phyloP scores from a whole-genome alignment of 306 rosid species.

The Begonia loranthoides region DNA sequence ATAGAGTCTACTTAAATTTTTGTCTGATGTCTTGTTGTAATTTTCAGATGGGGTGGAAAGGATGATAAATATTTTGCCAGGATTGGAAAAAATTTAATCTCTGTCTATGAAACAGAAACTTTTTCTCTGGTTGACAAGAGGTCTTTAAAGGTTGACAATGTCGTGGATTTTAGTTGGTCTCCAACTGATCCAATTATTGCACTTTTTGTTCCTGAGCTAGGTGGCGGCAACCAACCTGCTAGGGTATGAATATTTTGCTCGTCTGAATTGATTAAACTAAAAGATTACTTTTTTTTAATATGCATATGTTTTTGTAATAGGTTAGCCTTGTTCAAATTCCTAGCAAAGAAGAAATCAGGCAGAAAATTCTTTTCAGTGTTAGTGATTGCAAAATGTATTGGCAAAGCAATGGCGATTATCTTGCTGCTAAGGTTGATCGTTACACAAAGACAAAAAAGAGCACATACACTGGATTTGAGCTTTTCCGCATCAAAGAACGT shows the following conservation, averaged over 20 bases:
- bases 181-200: constrained; percentile 80
- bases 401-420: constrained; percentile 88
- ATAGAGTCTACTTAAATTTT: too few relatives aligned
- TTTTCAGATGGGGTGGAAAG: constrained; percentile 69
- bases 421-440: constrained; percentile 69
- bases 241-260: constrained; percentile 68
- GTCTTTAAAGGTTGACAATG: constrained; percentile 74
- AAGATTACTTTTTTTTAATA: background rate
- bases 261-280: constrained; percentile 28
- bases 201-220: constrained; percentile 83
- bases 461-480: constrained; percentile 76
- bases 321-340: constrained; percentile 87
- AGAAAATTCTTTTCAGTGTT: constrained; percentile 67
- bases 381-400: constrained; percentile 88
- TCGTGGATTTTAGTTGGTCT: constrained; percentile 88
- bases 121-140: constrained; percentile 84
- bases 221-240: constrained; percentile 95
- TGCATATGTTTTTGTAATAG: constrained; percentile 18
- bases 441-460: constrained; percentile 66
- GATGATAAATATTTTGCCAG: constrained; percentile 87
- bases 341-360: constrained; percentile 68
- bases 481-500: constrained; percentile 66
- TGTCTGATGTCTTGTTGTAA: too few relatives aligned
- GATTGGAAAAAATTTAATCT: constrained; percentile 63
- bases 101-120: constrained; percentile 74